Evolutionary conservation across 495 filamentous ascomycete genomes (phyloP), one percentile per base, ranked within the genome.

Genomic region (Aspergillus saccharolyticus): DNA sequence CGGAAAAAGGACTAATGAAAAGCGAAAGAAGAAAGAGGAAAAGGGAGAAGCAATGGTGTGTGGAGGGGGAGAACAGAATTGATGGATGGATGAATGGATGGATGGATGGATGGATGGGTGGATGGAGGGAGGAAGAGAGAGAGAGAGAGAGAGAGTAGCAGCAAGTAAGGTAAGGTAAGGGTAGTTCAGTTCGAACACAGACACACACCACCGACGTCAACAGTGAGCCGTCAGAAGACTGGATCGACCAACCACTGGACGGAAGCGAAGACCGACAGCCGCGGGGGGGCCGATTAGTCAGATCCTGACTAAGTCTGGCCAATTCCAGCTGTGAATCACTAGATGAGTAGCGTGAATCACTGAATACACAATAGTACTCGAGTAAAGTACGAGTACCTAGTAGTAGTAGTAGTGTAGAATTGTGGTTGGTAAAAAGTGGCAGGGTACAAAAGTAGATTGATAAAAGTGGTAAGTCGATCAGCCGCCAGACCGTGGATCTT

Each of bases 401-500:
- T 28, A 28, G 25, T 28, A 28, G 25, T 28, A 9, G 25, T 28
- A 9, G 25, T 28, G 25, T 9, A 28, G 25, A n/a, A n/a, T n/a
- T 28, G 25, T 28, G 25, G 25, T 9, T 4, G 33, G 33, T 12
- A 39, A 39, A 39, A 5, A 15, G 10, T 4, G 25, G 33, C 33
- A 39, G 33, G 33, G n/a, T n/a, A n/a, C n/a, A 39, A 39, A 6
- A 6, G 10, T 10, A 39, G 12, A 12, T 2, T 9, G 14, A 12
- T 8, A 39, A 39, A 39, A 39, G 12, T 19, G 20, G 15, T n/a
- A 30, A 24, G 5, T 1, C 14, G 22, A 50, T 50, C 47, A 50
- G 47, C 47, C 47, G 47, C 47, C 47, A 50, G 47, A 1, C 47
- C 47, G 47, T 50, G 47, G 47, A 50, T 50, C 47, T 24, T 50